Evolutionary conservation across 2,329 filamentous ascomycete genomes (phyloP).

Genomic region (Cladorrhinum sp.): DNA sequence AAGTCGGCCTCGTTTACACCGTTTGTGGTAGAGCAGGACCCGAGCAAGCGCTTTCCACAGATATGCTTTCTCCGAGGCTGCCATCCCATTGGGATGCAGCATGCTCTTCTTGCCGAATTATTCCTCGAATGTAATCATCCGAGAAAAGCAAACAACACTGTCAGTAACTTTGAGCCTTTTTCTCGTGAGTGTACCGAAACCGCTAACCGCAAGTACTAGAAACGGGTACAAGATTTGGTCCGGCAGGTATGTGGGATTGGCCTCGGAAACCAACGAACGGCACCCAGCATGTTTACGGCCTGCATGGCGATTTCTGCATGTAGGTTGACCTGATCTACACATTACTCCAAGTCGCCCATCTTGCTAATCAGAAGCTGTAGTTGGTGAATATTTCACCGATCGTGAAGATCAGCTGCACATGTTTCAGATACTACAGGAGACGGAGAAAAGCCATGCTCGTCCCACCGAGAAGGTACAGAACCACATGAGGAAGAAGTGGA

Average conservation of each 20-base stretch:
- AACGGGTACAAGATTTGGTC: conserved; percentile 46
- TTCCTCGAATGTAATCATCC: conserved; percentile 34
- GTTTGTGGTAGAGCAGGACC: conserved; percentile 29
- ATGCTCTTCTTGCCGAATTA: conserved; percentile 56
- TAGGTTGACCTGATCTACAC: conserved; percentile 34
- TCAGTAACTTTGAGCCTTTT: conserved; percentile 27
- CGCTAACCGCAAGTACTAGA: conserved; percentile 30
- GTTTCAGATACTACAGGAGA: conserved; percentile 31
- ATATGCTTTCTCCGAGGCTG: conserved; percentile 56
- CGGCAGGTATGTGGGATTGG: conserved; percentile 58
- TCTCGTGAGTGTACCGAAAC: not conserved
- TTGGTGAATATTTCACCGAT: conserved; percentile 33
- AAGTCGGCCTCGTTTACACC: not conserved
- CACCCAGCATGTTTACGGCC: conserved; percentile 55
- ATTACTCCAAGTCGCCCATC: not conserved
- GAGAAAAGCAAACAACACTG: conserved; percentile 31
- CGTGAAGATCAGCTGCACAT: conserved; percentile 31
- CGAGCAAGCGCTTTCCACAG: conserved; percentile 51
- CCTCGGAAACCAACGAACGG: conserved; percentile 52
- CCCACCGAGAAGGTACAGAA: conserved; percentile 33
- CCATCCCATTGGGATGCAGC: conserved; percentile 58
- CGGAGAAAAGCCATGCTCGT: conserved; percentile 33
- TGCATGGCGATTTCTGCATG: conserved; percentile 55
- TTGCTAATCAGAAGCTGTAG: conserved; percentile 19
- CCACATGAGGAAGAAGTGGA: conserved; percentile 32